phyloP scores from a whole-genome alignment of 495 filamentous ascomycete species.

The Aspergillus saccharolyticus region DNA sequence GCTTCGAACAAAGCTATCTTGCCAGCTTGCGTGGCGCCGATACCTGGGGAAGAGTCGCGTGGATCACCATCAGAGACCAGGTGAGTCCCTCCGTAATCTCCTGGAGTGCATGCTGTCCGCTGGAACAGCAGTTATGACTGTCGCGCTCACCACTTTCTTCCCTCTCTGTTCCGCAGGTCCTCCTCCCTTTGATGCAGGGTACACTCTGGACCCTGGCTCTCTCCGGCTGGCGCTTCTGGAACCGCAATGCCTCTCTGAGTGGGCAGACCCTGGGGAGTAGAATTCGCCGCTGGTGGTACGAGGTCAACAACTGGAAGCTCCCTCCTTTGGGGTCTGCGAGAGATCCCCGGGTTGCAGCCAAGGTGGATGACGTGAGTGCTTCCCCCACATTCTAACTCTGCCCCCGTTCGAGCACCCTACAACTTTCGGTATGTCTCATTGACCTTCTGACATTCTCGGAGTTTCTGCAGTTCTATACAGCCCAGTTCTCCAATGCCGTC shows the following conservation, averaged over 20 bases:
- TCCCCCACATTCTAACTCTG: constrained; percentile 1
- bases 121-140: too few species aligned
- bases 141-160: not conserved
- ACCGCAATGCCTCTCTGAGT: constrained; percentile 62
- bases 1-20: constrained; percentile 97
- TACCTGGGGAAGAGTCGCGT: constrained; percentile 67
- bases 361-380: constrained; percentile 47
- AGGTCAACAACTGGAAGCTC: constrained; percentile 79
- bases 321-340: constrained; percentile 30
- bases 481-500: constrained; percentile 39
- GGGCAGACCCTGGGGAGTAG: constrained; percentile 66
- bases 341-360: constrained; percentile 32
- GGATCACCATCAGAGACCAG: constrained; percentile 87
- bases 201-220: constrained; percentile 75
- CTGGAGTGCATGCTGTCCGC: too few species aligned
- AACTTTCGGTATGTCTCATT: not conserved
- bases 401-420: not conserved
- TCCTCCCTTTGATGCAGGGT: constrained; percentile 80
- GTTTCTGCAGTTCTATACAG: constrained; percentile 43
- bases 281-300: constrained; percentile 84
- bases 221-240: constrained; percentile 79
- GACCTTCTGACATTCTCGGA: constrained; percentile 31
- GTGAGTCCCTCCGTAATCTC: constrained; percentile 36
- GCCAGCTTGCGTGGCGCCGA: constrained; percentile 74
- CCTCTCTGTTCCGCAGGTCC: constrained; percentile 46